These are phyloP conservation scores for Diaporthe batatas DNA, from an alignment of 2,329 filamentous ascomycete genomes.

Conservation along the genomic window DNA sequence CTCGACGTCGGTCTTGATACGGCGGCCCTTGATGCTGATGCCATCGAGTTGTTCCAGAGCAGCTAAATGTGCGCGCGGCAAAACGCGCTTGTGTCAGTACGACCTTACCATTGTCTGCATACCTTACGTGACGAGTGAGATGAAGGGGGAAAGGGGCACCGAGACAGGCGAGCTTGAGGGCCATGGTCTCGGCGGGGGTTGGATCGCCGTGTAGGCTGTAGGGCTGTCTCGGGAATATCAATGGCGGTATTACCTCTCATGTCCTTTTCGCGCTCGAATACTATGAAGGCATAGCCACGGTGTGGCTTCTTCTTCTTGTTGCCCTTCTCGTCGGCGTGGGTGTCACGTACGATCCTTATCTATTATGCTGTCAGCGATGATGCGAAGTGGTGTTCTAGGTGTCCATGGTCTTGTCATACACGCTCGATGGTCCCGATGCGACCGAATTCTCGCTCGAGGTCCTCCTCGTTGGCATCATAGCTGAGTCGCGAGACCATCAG, in stretches of 20 bases:
- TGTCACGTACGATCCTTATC: conserved; percentile 90
- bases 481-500: conserved; percentile 91
- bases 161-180: conserved; percentile 71
- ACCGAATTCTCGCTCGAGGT: conserved; percentile 93
- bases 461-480: conserved; percentile 89
- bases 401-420: conserved; percentile 62
- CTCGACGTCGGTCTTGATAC: conserved; percentile 95
- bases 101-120: conserved; percentile 66
- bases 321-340: conserved; percentile 74
- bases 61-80: conserved; percentile 76
- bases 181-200: conserved; percentile 61
- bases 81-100: conserved; percentile 77
- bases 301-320: conserved; percentile 87
- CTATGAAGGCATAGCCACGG: conserved; percentile 94
- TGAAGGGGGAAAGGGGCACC: conserved; percentile 46
- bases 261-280: conserved; percentile 96
- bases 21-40: conserved; percentile 91
- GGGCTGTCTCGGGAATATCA: conserved; percentile 56
- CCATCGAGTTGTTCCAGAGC: conserved; percentile 89
- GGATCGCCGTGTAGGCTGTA: conserved; percentile 55
- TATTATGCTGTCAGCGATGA: conserved; percentile 51
- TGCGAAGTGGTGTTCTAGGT: background rate
- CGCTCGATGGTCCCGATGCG: conserved; percentile 95
- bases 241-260: conserved; percentile 91
- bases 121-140: conserved; percentile 47